Base-by-base conservation (phyloP, 768 basidiomycete genomes). In the Epithele typhae region DNA sequence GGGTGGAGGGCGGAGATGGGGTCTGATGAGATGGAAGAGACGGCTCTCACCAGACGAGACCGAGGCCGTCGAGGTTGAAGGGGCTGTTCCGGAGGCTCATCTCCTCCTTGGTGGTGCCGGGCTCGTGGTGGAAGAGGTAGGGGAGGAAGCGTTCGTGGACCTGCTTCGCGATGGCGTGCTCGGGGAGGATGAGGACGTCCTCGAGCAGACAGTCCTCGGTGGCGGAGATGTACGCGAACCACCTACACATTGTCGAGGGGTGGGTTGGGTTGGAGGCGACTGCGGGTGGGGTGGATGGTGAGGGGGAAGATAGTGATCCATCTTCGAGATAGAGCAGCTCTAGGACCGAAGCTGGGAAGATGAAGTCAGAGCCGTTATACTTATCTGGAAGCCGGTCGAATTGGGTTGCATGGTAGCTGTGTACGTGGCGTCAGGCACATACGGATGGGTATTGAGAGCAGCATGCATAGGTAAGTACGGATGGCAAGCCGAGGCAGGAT, bases 161-260 rank as follows among this genome's bases (percentile, higher is more conserved):
- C 38, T 63, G 58, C 40, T 62, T 62, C 7, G 62, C 44, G 41
- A 65, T 50, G 3, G 59, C 45, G 42, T 63, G 60, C 17, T 51
- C 52, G 14, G 62, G 59, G 12, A 47, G 46, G 35, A 63, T 54
- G 45, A 63, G 56, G 2, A 62, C 55, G 43, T 62, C 63, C 38
- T 63, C 60, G 35, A 62, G 59, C 24, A 64, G 53, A 43, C 54
- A 54, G 8, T 54, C 59, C 52, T 62, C 63, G 0, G 59, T 48
- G 34, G 55, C 43, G 12, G 60, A 60, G 40, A 64, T 47, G 49
- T 64, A 64, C 14, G 61, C 55, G 46, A 63, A 64, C 63, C 63
- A 64, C 33, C 61, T 55, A 40, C 60, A 63, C 63, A 64, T 63
- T 11, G 14, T 43, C n/a, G n/a, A n/a, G n/a, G n/a, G n/a, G n/a